These are phyloP conservation scores for Amanita muscaria DNA, from an alignment of 768 basidiomycete genomes.

Conservation along the genomic window DNA sequence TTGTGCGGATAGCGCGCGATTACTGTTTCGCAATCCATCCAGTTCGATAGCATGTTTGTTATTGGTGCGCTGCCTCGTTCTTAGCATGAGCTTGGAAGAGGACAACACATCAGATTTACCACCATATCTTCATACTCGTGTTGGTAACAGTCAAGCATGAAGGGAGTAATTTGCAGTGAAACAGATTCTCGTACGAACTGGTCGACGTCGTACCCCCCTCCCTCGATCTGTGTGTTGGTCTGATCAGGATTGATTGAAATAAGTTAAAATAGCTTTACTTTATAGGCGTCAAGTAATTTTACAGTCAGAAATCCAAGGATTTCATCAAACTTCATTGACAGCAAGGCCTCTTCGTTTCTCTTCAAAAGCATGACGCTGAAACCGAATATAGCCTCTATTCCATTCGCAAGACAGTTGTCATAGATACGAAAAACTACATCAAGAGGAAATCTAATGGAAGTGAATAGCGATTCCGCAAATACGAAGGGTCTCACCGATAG, in stretches of 20 bases:
- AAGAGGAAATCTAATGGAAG: conserved; percentile 68
- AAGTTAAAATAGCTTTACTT: conserved; percentile 20
- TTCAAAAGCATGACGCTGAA: conserved; percentile 83
- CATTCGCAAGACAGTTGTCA: conserved; percentile 92
- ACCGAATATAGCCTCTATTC: conserved; percentile 94
- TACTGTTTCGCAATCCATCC: conserved; percentile 73
- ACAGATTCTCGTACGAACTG: conserved; percentile 86
- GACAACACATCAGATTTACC: conserved; percentile 20
- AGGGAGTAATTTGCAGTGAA: conserved; percentile 81
- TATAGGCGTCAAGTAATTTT: conserved; percentile 77
- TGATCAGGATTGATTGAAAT: conserved; percentile 18
- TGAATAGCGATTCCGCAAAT: conserved; percentile 2
- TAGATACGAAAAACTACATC: conserved; percentile 94
- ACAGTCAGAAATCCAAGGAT: conserved; percentile 78
- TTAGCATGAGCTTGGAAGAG: background rate
- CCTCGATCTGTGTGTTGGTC: conserved; percentile 18
- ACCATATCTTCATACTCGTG: conserved; percentile 83
- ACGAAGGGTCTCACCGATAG: conserved; percentile 50
- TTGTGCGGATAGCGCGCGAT: conserved; percentile 66
- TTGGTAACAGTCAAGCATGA: conserved; percentile 88
- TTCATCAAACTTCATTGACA: conserved; percentile 85
- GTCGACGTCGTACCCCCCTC: conserved; percentile 52
- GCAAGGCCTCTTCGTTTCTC: conserved; percentile 75
- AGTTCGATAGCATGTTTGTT: conserved; percentile 82
- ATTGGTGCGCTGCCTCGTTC: conserved; percentile 39